These are phyloP conservation scores for Cyclocybe cylindracea DNA, from an alignment of 768 basidiomycete genomes.

Conservation along the genomic window DNA sequence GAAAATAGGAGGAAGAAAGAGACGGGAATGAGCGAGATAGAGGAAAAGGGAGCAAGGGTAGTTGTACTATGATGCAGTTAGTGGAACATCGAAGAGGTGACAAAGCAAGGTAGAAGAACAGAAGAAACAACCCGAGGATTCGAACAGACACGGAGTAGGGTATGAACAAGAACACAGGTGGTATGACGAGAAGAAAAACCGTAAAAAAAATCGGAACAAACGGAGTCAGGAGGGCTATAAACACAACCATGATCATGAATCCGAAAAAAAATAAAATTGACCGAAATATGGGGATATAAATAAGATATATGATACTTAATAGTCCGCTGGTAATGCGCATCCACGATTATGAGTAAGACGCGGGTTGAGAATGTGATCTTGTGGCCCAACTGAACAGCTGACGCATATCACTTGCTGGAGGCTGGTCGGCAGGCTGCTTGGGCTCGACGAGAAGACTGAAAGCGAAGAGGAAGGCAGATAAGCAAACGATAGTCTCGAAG, in stretches of 20 bases:
- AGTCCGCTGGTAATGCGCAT: conserved; percentile 1
- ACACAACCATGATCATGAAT: conserved; percentile 4
- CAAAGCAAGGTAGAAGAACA: conserved; percentile 11
- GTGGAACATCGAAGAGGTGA: conserved; percentile 11
- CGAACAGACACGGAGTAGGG: conserved; percentile 16
- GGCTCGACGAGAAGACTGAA: conserved; percentile 80
- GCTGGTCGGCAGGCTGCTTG: conserved; percentile 72
- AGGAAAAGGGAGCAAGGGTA: conserved; percentile 4
- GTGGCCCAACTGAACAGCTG: conserved; percentile 82
- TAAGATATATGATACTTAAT: conserved; percentile 21
- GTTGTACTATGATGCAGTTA: conserved; percentile 7
- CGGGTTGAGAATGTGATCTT: conserved; percentile 47
- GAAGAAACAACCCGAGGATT: not conserved
- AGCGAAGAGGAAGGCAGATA: conserved; percentile 1
- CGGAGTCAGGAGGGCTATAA: conserved; percentile 2
- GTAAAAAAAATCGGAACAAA: not conserved
- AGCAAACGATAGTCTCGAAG: conserved; percentile 5
- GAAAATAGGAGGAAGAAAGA: conserved; percentile 11
- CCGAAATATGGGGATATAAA: conserved; percentile 32
- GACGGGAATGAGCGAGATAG: no score
- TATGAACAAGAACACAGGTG: conserved; percentile 15
- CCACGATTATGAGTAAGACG: conserved; percentile 26
- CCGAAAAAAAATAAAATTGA: conserved; percentile 13
- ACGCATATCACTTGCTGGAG: conserved; percentile 67
- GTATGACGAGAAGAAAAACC: conserved; percentile 9